Evolutionary conservation across 139 green algal genomes (phyloP).

Genomic region (Closterium sp.): DNA sequence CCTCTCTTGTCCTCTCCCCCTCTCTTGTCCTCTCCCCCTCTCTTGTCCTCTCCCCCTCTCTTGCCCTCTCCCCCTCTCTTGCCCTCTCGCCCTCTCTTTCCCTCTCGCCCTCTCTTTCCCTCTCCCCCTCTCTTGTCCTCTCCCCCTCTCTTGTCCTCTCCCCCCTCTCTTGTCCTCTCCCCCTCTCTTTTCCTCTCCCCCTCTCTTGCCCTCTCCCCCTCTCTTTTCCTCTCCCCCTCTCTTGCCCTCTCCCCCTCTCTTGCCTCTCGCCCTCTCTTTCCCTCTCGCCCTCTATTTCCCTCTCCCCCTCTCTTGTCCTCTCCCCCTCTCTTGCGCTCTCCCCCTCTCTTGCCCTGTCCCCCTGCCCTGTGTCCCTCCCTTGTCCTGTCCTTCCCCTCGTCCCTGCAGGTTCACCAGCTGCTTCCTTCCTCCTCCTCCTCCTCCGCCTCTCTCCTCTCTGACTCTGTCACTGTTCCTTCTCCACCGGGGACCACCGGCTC

Average conservation of each 20-base stretch:
- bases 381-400: not conserved
- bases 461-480: conserved; percentile 1
- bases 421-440: not conserved
- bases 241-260: not conserved
- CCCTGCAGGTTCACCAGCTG: not conserved
- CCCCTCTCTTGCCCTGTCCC: not conserved
- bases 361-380: not conserved
- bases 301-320: no score
- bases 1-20: no score
- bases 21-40: no score
- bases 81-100: not conserved
- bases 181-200: no score
- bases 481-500: conserved; percentile 6
- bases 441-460: not conserved
- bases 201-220: not conserved
- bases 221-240: not conserved
- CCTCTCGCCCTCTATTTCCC: no score
- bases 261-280: no score
- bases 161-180: no score
- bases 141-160: no score
- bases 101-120: not conserved
- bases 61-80: no score
- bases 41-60: not conserved
- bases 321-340: not conserved
- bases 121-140: no score